These are phyloP conservation scores for Corrigiola litoralis DNA, from an alignment of 179 eudicot genomes.

Conservation along the genomic window DNA sequence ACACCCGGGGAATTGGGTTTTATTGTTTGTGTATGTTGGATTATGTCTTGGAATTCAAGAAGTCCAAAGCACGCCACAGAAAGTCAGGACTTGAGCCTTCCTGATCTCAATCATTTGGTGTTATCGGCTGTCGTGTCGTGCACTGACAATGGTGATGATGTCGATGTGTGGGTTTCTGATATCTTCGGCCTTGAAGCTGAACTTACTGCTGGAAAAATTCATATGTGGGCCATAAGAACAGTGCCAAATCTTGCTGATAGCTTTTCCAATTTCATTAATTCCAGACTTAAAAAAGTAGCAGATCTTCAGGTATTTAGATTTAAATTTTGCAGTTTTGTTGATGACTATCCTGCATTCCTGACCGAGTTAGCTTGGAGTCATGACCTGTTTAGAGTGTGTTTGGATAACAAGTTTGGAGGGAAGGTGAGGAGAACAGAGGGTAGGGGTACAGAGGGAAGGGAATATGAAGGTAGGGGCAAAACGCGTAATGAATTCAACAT, in stretches of 20 bases:
- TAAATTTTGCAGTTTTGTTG: not conserved
- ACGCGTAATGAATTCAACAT: no score
- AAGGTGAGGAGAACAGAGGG: no score
- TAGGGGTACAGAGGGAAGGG: no score
- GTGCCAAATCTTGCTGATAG: slow-evolving; percentile 64
- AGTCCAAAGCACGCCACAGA: slow-evolving; percentile 15
- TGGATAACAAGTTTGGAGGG: no score
- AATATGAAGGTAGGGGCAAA: no score
- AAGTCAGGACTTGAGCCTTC: slow-evolving; percentile 35
- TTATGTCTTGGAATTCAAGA: slow-evolving; percentile 55
- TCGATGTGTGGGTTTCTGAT: slow-evolving; percentile 41
- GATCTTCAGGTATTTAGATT: slow-evolving; percentile 35
- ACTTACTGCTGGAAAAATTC: slow-evolving; percentile 58
- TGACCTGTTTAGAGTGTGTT: no score
- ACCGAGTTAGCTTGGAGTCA: no score
- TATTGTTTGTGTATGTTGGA: slow-evolving; percentile 65
- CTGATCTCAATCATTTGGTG: slow-evolving; percentile 61
- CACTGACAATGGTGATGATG: slow-evolving; percentile 32
- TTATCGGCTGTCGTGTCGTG: slow-evolving; percentile 55
- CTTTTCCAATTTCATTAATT: slow-evolving; percentile 48
- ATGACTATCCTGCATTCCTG: no score
- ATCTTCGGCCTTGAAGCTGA: slow-evolving; percentile 31
- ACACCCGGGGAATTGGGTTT: slow-evolving; percentile 48
- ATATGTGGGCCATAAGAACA: slow-evolving; percentile 59
- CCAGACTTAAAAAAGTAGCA: slow-evolving; percentile 36